A percentile compares a stretch with the other conserved stretches of the same genome.
Evolutionary conservation across 2,329 filamentous ascomycete genomes (phyloP).

Genomic region (Cryphonectria carpinicola): DNA sequence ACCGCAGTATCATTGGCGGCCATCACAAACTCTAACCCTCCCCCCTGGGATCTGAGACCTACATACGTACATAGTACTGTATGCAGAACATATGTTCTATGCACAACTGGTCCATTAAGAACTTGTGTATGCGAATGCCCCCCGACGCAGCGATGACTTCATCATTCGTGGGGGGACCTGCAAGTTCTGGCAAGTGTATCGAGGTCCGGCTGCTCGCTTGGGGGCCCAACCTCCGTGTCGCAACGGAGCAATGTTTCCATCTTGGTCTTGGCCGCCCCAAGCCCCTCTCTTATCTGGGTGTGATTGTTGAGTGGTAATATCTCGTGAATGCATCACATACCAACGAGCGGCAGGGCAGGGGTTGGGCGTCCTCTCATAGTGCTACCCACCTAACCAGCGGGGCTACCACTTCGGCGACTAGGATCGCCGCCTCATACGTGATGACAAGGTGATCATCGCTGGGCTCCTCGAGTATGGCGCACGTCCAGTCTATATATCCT

Average conservation of each 20-base stretch:
- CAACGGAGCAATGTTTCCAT: not conserved
- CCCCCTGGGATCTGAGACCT: not conserved
- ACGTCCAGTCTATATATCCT: not conserved
- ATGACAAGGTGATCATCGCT: slow-evolving; percentile 6
- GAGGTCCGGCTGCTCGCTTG: not conserved
- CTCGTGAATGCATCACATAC: not conserved
- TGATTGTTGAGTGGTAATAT: not conserved
- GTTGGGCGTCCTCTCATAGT: not conserved
- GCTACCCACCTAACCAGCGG: slow-evolving; percentile 2
- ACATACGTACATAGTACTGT: not conserved
- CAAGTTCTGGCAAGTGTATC: not conserved
- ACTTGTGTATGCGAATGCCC: not conserved
- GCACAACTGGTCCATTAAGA: not conserved
- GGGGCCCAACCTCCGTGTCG: not conserved
- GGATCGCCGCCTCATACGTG: not conserved
- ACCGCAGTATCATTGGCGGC: not conserved
- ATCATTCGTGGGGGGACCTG: not conserved
- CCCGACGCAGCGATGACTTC: not conserved
- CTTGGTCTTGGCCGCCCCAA: not conserved
- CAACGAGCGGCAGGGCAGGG: not conserved
- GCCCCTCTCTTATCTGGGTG: slow-evolving; percentile 4
- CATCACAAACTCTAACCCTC: not conserved
- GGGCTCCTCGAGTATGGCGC: not conserved
- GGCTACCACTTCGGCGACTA: not conserved
- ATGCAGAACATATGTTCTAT: not conserved